A percentile compares a stretch with the other conserved stretches of the same genome.
Conservation (phyloP, 345 rosid species). For the Passiflora organensis region DNA sequence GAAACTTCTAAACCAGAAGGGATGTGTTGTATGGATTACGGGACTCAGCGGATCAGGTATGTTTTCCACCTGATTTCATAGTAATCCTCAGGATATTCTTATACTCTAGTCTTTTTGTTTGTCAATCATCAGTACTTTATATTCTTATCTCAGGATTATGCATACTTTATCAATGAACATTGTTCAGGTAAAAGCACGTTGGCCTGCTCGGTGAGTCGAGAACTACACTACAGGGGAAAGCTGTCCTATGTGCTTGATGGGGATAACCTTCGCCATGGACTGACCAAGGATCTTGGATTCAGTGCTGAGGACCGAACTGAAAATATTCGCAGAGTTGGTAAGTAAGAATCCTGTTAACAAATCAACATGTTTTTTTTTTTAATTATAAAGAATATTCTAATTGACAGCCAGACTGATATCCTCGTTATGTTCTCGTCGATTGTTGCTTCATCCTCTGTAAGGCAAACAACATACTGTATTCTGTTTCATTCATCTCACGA, state of each 20-base stretch:
- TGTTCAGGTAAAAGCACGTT: conserved; percentile 91
- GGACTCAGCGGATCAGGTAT: conserved; percentile 97
- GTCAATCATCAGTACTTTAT: neutral
- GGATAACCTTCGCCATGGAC: conserved; percentile 84
- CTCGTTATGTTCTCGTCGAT: too few relatives aligned
- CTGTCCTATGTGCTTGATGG: conserved; percentile 89
- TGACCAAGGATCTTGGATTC: conserved; percentile 80
- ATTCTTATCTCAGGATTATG: too few relatives aligned
- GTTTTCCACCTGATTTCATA: conserved; percentile 2
- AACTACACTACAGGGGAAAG: conserved; percentile 57
- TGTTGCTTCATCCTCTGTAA: too few relatives aligned
- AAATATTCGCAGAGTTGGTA: conserved; percentile 91
- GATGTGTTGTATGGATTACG: conserved; percentile 93
- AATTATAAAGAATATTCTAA: too few relatives aligned
- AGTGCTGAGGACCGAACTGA: conserved; percentile 82
- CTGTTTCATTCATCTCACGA: neutral
- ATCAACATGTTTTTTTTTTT: too few relatives aligned
- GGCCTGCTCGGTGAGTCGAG: conserved; percentile 74
- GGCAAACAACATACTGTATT: conserved; percentile 1
- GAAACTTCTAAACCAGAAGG: conserved; percentile 69
- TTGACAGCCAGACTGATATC: too few relatives aligned
- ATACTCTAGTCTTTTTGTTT: neutral
- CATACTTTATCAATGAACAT: neutral
- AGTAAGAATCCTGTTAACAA: conserved; percentile 35
- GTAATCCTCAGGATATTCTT: neutral